Evolutionary conservation across 139 green algal species (phyloP).

Genomic region (Coelastrella sp.): DNA sequence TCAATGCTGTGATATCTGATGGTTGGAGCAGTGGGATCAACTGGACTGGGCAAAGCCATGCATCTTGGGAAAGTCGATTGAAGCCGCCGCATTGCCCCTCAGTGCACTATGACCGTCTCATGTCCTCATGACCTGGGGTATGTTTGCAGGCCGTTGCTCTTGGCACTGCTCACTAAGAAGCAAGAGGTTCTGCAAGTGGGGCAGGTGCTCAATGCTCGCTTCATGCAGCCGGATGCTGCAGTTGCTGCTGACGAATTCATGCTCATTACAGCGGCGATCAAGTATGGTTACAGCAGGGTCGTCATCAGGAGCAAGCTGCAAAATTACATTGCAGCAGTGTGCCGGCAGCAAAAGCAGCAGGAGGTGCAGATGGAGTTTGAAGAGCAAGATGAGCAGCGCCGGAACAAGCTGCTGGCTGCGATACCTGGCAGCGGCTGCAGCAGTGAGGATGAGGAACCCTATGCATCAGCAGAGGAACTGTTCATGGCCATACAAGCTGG

Average conservation of each 20-base stretch:
- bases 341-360: conserved; percentile 12
- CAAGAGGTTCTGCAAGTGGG: conserved; percentile 26
- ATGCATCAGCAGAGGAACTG: background rate
- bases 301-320: conserved; percentile 13
- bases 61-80: too few species aligned
- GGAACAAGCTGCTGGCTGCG: background rate
- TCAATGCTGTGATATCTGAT: too few species aligned
- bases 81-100: too few species aligned
- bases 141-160: conserved; percentile 33
- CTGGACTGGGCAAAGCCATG: too few species aligned
- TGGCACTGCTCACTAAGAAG: conserved; percentile 28
- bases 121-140: too few species aligned
- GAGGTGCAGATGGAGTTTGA: background rate
- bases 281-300: conserved; percentile 33
- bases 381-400: background rate
- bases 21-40: too few species aligned
- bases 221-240: conserved; percentile 40
- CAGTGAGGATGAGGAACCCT: conserved; percentile 11
- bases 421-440: conserved; percentile 2
- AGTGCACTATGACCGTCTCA: too few species aligned
- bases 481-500: conserved; percentile 1
- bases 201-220: conserved; percentile 17
- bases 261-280: conserved; percentile 32
- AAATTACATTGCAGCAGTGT: conserved; percentile 15
- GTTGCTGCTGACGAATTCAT: conserved; percentile 47